phyloP scores from a whole-genome alignment of 441 rosid species.

The Kokia cookei region DNA sequence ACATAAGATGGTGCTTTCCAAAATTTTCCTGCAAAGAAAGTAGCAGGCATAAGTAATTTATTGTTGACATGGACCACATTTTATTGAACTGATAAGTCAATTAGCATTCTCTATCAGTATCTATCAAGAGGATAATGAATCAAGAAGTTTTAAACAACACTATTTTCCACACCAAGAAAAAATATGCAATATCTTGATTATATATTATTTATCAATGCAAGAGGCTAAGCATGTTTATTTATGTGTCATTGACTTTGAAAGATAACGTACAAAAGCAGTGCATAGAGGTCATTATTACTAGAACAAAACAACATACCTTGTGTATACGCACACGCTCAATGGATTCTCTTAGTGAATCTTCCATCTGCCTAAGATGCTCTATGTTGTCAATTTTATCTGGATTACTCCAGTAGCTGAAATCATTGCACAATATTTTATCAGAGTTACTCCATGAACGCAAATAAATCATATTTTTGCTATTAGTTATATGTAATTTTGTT shows the following conservation, averaged over 20 bases:
- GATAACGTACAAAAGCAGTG: neutral
- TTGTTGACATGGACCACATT: neutral
- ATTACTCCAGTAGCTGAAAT: constrained; percentile 70
- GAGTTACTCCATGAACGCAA: neutral
- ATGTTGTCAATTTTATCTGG: constrained; percentile 62
- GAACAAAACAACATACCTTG: constrained; percentile 38
- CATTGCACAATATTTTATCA: constrained; percentile 12
- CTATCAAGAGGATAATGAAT: neutral
- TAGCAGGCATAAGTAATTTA: neutral
- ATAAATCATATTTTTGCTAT: neutral
- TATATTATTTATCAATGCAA: neutral
- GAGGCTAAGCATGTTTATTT: neutral
- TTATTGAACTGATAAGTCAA: neutral
- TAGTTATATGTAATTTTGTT: neutral
- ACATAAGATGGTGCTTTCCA: constrained; percentile 50
- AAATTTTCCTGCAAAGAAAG: constrained; percentile 47
- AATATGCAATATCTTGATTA: constrained; percentile 7
- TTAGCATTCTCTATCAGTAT: neutral
- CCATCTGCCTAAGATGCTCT: constrained; percentile 69
- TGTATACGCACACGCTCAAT: constrained; percentile 43
- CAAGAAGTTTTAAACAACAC: neutral
- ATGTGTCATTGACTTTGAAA: neutral
- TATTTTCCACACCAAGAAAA: neutral
- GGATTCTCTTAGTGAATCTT: constrained; percentile 65
- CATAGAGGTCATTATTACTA: neutral